Base-by-base conservation (phyloP, 495 filamentous ascomycete genomes). In the Opeltia flavorubescens region DNA sequence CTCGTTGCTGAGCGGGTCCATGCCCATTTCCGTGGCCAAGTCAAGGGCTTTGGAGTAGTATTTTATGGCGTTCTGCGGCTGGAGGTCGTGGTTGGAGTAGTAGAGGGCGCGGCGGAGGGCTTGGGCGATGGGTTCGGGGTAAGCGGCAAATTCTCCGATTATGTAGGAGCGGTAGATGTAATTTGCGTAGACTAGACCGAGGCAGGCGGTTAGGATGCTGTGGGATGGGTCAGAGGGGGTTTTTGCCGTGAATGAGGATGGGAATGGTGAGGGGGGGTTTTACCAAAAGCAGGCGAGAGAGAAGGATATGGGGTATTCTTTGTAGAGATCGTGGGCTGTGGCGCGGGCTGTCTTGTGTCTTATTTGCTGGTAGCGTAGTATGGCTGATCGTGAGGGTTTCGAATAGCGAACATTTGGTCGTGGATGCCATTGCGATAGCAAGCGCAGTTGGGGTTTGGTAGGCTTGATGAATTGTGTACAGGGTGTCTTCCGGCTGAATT, bases 1-100 rank as follows among this genome's bases (percentile, higher is more conserved):
- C 55, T 95, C 91, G 49, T 94, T 83, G 2, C 81, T 84, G 54
- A 86, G 91, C 2, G 83, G 83, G 60, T 95, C 84, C 66, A 99
- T 78, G 0, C 76, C 75, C 34, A 81, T 52, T 56, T 89, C 77
- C 17, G 74, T 61, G 29, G 84, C 85, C 13, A 78, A 68, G 49
- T 71, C 65, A 34, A 96, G 61, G 2, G 89, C 91, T 40, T 79
- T 68, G 49, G 75, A 76, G 61, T 94, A 96, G 62, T 86, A 82
- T 45, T 83, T 80, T 31, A 93, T 63, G 2, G 91, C 88, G 41
- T 77, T 69, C 40, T 75, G 64, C n/a, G 82, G 77, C 34, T 91
- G 76, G 7, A 79, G 65, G 26, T 74, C 63, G 51, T 79, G 72
- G 55, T 95, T 84, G 55, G 78, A 84, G 64, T 84, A 94, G 64